Percentiles rank a stretch among this genome's conserved stretches.
phyloP scores from a whole-genome alignment of 2,329 filamentous ascomycete genomes.

The Aspergillus arachidicola region DNA sequence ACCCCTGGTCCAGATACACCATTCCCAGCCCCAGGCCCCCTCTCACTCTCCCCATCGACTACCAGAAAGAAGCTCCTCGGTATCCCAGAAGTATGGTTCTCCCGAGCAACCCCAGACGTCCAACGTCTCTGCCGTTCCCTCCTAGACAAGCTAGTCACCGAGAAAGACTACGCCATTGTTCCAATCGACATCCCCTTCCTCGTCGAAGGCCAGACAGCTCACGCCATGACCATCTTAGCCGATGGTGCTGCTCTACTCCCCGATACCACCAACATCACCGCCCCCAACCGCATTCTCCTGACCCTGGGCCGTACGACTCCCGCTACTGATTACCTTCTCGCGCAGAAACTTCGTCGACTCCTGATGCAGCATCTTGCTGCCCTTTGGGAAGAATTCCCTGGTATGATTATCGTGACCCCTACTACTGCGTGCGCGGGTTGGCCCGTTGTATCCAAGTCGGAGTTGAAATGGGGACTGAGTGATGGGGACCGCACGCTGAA shows the following conservation, averaged over 20 bases:
- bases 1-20: slow-evolving; percentile 63
- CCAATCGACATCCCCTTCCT: slow-evolving; percentile 55
- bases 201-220: slow-evolving; percentile 68
- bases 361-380: slow-evolving; percentile 73
- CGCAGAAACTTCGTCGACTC: slow-evolving; percentile 68
- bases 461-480: slow-evolving; percentile 61
- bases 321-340: slow-evolving; percentile 67
- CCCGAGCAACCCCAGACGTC: slow-evolving; percentile 63
- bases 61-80: slow-evolving; percentile 62
- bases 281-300: slow-evolving; percentile 60
- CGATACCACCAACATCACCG: slow-evolving; percentile 35
- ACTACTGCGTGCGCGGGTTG: slow-evolving; percentile 73
- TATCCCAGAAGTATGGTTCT: slow-evolving; percentile 66
- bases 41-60: slow-evolving; percentile 47
- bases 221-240: slow-evolving; percentile 71
- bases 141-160: slow-evolving; percentile 50
- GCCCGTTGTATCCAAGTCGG: slow-evolving; percentile 61
- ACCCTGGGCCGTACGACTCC: slow-evolving; percentile 62
- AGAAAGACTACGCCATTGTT: slow-evolving; percentile 39
- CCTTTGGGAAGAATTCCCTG: slow-evolving; percentile 68
- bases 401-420: slow-evolving; percentile 73
- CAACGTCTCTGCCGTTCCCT: slow-evolving; percentile 59
- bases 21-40: slow-evolving; percentile 51
- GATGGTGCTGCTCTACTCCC: slow-evolving; percentile 58
- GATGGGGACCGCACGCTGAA: slow-evolving; percentile 69